Base-by-base conservation (phyloP, 257 asterid genomes). In the Perilla frutescens region DNA sequence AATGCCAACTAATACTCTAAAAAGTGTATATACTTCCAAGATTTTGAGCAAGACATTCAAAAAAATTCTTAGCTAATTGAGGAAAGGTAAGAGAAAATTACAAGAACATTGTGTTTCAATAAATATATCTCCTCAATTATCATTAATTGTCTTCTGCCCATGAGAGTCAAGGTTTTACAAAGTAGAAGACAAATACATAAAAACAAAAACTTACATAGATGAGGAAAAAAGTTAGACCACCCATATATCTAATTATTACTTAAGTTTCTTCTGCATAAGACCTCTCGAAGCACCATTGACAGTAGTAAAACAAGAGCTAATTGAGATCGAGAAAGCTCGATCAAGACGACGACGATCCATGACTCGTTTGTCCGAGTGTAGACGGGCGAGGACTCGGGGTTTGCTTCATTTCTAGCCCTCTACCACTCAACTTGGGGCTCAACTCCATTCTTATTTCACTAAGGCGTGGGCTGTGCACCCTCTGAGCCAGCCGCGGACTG, bases 341-440 rank as follows among this genome's bases (percentile, higher is more conserved):
- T 83, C 84, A 82, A 73, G 84, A 66, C 14, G 90, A 84, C 54
- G 87, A 37, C 0, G 84, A 75, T 68, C 79, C 87, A 48, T 2
- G 77, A 8, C 84, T 73, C 40, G 75, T 73, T 58, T 82, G 84
- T 31, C 96, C 83, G 1, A 87, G 91, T 12, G 57, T 60, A 59
- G 97, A 89, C 6, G 87, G 85, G 20, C 86, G 83, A 29, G 95
- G 95, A 50, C 96, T 90, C 0, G 93, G 87, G 60, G 90, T 88
- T 73, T 70, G 96, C 84, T 76, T 86, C 8, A 77, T 79, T 66
- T 87, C 90, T 6, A 79, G 66, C 8, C 83, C 88, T 77, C 75
- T 79, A 32, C 85, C 79, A 39, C 51, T 58, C 39, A 50, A 50
- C 77, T 63, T 77, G 11, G 90, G 86, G 77, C 88, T 88, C 59